Evolutionary conservation across 768 basidiomycete species (phyloP), one percentile per base, ranked within the genome.

Genomic region (Kwoniella bestiolae): DNA sequence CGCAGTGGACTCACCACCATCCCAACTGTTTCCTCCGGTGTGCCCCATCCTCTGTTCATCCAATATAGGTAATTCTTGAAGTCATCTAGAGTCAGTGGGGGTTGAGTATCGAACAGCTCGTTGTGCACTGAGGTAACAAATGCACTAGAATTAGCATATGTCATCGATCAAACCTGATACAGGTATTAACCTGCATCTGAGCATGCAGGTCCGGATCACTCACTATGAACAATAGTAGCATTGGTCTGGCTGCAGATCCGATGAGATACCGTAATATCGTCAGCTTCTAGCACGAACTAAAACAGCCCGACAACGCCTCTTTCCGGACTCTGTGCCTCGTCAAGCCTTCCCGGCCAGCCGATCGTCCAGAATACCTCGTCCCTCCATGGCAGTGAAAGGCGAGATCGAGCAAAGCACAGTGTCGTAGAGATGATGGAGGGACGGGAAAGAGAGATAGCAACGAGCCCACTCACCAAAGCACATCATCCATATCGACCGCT

Each of bases 41-140:
- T 68, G 21, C 78, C 77, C 79, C 79, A 80, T 8, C 79, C 78
- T 63, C 78, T 52, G 50, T 80, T 80, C 65, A 70, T 70, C 79
- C 79, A 80, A 62, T 80, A 80, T 21, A 80, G 68, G 56, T 80
- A 80, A 60, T 80, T 72, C 60, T 79, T 73, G 65, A 80, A 80
- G 46, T 80, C 79, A 12, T 67, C 73, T 5, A 79, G 44, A 0
- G 52, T 59, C 59, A 80, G 41, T 29, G 76, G 76, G 9, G 74
- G 74, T 34, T 71, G 38, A 4, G 57, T 56, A 44, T 63, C 66
- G 62, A 68, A 80, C 21, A 74, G 32, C 29, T 75, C 73, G 57
- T 79, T 78, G 66, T 78, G 74, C 78, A 80, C 79, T 80, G 58
- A 59, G 44, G 25, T 28, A 45, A 3, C 28, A 59, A 5, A n/a